phyloP scores from a whole-genome alignment of 2,329 filamentous ascomycete genomes.

The Colletotrichum abscissum region DNA sequence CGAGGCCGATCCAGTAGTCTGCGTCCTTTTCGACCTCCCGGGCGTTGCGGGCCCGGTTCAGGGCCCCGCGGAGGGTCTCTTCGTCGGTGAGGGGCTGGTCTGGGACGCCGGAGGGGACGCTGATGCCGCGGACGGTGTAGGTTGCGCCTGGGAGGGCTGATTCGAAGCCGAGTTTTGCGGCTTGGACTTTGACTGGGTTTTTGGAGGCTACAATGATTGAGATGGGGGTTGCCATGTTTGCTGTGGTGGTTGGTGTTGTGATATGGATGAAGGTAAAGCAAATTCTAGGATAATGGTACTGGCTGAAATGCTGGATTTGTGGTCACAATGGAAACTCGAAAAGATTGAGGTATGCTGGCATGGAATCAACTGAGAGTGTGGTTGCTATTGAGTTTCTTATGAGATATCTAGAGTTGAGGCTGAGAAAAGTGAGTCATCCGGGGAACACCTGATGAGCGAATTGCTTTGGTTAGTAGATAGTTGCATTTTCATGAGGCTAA shows the following conservation, averaged over 20 bases:
- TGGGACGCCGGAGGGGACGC: conserved; percentile 50
- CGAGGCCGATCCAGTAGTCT: conserved; percentile 54
- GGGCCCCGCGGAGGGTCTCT: conserved; percentile 51
- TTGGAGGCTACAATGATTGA: conserved; percentile 47
- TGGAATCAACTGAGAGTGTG: neutral
- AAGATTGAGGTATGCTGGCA: neutral
- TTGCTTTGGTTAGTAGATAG: too few relatives aligned
- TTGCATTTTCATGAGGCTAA: neutral
- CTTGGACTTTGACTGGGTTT: conserved; percentile 53
- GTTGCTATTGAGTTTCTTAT: neutral
- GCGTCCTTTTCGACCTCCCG: conserved; percentile 43
- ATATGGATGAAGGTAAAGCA: too few relatives aligned
- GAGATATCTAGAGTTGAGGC: neutral
- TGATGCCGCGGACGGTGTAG: conserved; percentile 43
- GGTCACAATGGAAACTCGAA: neutral
- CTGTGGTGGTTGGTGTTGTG: neutral
- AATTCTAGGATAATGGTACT: neutral
- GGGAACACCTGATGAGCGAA: neutral
- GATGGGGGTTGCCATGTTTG: neutral
- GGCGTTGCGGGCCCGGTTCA: conserved; percentile 49
- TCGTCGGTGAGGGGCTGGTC: conserved; percentile 52
- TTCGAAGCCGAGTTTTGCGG: conserved; percentile 48
- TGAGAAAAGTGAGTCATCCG: neutral
- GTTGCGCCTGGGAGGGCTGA: conserved; percentile 10
- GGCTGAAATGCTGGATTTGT: too few relatives aligned